Evolutionary conservation across 139 green algal genomes (phyloP), one percentile per base, ranked within the genome.

Genomic region (Diplosphaera chodatii): DNA sequence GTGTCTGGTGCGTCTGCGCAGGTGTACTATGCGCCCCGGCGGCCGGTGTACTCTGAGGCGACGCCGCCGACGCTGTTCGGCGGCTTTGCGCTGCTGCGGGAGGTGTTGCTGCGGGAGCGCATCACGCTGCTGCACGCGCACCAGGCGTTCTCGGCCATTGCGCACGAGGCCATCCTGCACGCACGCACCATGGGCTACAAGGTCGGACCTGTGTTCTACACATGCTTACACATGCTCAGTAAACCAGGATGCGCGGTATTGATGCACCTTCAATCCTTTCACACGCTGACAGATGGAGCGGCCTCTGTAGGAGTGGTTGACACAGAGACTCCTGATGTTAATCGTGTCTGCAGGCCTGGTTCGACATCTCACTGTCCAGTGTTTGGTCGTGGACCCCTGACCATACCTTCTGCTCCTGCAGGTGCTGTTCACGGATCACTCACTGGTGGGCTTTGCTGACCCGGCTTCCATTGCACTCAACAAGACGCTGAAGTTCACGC

Each of bases 381-480:
- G n/a, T n/a, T n/a, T n/a, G n/a, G n/a, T n/a, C n/a, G n/a, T n/a
- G n/a, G n/a, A n/a, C n/a, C n/a, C n/a, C n/a, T n/a, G n/a, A n/a
- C n/a, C n/a, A n/a, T n/a, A n/a, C n/a, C 37, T 48, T 6, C 37
- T 48, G 37, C 37, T 48, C 37, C 33, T 79, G 37, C 76, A 83
- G 66, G 80, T 86, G n/a, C 91, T 97, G 20, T 99, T 98, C 85
- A 99, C 95, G 0, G 94, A 98, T 84, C 95, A 99, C 81, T 97
- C 91, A 0, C 84, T 99, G 30, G 96, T 97, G 65, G 95, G 95
- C 21, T 98, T 99, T 83, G 88, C 91, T 18, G 93, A 97, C 69
- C 71, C 79, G 23, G 62, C 68, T 37, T 89, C 77, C 81, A 97
- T 98, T 63, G 37, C 90, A 6, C 89, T 88, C n/a, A 99, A 98